A percentile compares a stretch with the other conserved stretches of the same genome.
Conservation (phyloP, 345 rosid species). For the Gossypium mustelinum region DNA sequence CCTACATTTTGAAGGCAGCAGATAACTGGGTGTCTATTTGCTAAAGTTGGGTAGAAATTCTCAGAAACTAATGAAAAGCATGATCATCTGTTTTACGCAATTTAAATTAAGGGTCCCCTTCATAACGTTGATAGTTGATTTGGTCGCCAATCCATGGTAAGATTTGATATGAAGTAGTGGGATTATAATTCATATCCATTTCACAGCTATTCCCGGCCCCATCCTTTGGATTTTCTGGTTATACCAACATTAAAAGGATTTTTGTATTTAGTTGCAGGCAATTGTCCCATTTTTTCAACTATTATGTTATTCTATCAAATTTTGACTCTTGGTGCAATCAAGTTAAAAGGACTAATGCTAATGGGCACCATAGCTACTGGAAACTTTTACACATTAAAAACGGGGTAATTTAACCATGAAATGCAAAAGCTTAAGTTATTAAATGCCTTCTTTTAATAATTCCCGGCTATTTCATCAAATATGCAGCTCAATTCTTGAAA, state of each 20-base stretch:
- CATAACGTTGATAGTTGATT: conserved; percentile 21
- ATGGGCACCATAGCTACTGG: too few relatives aligned
- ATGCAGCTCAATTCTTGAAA: too few relatives aligned
- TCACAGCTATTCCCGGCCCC: conserved; percentile 14
- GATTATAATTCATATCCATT: conserved; percentile 6
- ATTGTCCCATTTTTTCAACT: background rate
- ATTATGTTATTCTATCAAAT: background rate
- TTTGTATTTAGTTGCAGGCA: background rate
- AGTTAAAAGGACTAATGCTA: too few relatives aligned
- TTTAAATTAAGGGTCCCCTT: conserved; percentile 7
- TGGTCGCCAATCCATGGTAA: background rate
- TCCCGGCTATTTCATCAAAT: too few relatives aligned
- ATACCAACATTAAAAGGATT: background rate
- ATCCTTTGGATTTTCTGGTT: background rate
- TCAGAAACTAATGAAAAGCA: background rate
- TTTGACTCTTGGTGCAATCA: too few relatives aligned
- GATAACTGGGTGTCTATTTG: background rate
- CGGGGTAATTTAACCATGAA: too few relatives aligned
- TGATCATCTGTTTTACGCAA: conserved; percentile 9
- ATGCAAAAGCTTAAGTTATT: too few relatives aligned
- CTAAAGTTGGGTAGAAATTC: background rate
- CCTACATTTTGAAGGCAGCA: too few relatives aligned
- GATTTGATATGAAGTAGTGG: background rate
- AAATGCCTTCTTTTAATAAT: too few relatives aligned
- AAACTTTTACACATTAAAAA: too few relatives aligned